phyloP scores from a whole-genome alignment of 2,329 filamentous ascomycete species.

The Ploettnerulaceae sp. region DNA sequence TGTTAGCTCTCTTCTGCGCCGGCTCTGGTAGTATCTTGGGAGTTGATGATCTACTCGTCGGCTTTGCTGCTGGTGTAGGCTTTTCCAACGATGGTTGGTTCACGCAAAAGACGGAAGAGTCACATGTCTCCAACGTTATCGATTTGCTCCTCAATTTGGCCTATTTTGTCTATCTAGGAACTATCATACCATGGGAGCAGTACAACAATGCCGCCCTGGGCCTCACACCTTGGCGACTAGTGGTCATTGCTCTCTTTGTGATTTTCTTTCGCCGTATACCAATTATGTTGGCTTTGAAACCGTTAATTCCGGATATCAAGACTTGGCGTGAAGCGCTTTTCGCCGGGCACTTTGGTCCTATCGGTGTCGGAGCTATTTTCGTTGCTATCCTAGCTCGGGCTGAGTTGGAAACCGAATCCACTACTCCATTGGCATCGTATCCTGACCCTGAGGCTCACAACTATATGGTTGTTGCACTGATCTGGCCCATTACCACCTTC shows the following conservation, averaged over 20 bases:
- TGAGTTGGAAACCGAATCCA: conserved; percentile 71
- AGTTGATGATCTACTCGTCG: conserved; percentile 88
- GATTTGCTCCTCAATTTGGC: conserved; percentile 94
- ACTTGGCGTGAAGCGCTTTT: conserved; percentile 97
- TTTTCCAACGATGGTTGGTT: conserved; percentile 99
- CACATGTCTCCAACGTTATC: conserved; percentile 98
- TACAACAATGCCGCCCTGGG: conserved; percentile 75
- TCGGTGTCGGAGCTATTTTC: conserved; percentile 95
- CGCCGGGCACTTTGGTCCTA: conserved; percentile 94
- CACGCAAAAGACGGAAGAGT: conserved; percentile 94
- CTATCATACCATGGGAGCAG: conserved; percentile 93
- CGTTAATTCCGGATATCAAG: conserved; percentile 92
- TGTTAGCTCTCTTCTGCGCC: conserved; percentile 86
- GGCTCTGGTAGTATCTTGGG: conserved; percentile 89
- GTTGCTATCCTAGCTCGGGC: conserved; percentile 87
- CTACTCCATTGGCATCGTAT: conserved; percentile 65
- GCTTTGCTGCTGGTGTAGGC: conserved; percentile 93
- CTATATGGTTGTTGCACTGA: conserved; percentile 71
- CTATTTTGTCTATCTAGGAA: conserved; percentile 96
- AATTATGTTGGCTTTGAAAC: conserved; percentile 87
- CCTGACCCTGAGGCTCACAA: conserved; percentile 49
- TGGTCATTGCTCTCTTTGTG: conserved; percentile 91
- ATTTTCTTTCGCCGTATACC: conserved; percentile 95
- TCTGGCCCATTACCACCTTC: conserved; percentile 95
- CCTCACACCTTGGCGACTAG: conserved; percentile 78